These are phyloP conservation scores for Verbena officinalis DNA, from an alignment of 257 asterid species.

Conservation along the genomic window DNA sequence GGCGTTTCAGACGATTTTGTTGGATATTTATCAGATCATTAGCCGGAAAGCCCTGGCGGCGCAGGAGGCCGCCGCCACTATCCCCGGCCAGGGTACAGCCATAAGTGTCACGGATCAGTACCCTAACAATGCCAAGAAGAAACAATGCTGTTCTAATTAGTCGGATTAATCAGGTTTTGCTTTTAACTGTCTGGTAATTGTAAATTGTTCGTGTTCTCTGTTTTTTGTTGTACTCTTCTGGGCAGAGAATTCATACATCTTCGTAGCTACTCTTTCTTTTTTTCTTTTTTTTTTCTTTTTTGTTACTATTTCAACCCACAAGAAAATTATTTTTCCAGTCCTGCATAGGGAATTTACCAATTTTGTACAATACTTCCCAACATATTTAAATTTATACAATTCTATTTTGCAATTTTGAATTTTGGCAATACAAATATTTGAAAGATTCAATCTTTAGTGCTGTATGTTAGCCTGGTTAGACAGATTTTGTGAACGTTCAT, in stretches of 20 bases:
- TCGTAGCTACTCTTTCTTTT: no score
- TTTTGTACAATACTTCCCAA: background rate
- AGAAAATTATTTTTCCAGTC: no score
- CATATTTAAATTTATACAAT: background rate
- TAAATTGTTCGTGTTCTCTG: background rate
- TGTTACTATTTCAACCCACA: no score
- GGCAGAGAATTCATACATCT: no score
- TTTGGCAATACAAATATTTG: no score
- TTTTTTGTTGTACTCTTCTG: background rate
- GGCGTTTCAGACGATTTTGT: constrained; percentile 48
- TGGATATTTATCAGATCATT: constrained; percentile 47
- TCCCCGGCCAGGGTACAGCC: constrained; percentile 49
- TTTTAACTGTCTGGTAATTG: no score
- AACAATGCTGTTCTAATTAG: background rate
- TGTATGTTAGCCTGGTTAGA: no score
- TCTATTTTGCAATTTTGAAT: background rate
- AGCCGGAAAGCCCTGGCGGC: constrained; percentile 54
- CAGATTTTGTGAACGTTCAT: no score
- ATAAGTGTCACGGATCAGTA: constrained; percentile 37
- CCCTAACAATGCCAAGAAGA: background rate
- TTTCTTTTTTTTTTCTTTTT: no score
- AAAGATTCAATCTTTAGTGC: no score
- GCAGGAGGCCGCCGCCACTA: constrained; percentile 42
- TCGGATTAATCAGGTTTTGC: background rate
- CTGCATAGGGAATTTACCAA: background rate